A percentile compares a stretch with the other conserved stretches of the same genome.
Conservation (phyloP, 1,284 basidiomycete species). For the Trichosporon sp. region DNA sequence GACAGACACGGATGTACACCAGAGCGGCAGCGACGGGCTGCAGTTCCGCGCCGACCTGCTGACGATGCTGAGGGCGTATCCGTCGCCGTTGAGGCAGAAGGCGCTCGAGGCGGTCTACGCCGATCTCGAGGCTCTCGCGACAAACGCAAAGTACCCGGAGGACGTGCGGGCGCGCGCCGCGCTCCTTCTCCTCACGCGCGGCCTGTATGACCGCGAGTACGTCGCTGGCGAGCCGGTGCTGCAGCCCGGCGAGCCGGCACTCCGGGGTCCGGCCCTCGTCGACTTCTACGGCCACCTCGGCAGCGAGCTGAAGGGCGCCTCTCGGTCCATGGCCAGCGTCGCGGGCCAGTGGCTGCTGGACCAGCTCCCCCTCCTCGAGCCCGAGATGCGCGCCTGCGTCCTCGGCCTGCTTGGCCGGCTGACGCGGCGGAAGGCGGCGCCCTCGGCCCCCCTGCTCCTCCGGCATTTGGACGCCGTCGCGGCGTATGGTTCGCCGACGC, state of each 20-base stretch:
- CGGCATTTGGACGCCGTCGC: constrained; percentile 41
- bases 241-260: constrained; percentile 31
- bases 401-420: constrained; percentile 17
- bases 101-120: constrained; percentile 47
- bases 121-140: constrained; percentile 37
- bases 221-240: constrained; percentile 36
- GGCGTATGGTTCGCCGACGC: constrained; percentile 22
- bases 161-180: constrained; percentile 34
- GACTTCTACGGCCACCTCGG: constrained; percentile 50
- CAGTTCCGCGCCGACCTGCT: constrained; percentile 46
- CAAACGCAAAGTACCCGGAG: constrained; percentile 7
- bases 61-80: constrained; percentile 49
- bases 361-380: constrained; percentile 39
- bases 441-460: constrained; percentile 45
- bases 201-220: constrained; percentile 52
- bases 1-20: constrained; percentile 4
- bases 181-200: constrained; percentile 39
- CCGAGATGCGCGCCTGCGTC: constrained; percentile 47
- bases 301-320: constrained; percentile 31
- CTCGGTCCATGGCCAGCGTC: constrained; percentile 35
- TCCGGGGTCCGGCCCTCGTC: constrained; percentile 41
- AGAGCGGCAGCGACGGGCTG: constrained; percentile 35
- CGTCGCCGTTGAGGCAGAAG: constrained; percentile 48
- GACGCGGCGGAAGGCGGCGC: constrained; percentile 41
- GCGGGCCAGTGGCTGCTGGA: constrained; percentile 38